Conservation (phyloP, 2,329 filamentous ascomycete species). For the Fusarium pseudonygamai region DNA sequence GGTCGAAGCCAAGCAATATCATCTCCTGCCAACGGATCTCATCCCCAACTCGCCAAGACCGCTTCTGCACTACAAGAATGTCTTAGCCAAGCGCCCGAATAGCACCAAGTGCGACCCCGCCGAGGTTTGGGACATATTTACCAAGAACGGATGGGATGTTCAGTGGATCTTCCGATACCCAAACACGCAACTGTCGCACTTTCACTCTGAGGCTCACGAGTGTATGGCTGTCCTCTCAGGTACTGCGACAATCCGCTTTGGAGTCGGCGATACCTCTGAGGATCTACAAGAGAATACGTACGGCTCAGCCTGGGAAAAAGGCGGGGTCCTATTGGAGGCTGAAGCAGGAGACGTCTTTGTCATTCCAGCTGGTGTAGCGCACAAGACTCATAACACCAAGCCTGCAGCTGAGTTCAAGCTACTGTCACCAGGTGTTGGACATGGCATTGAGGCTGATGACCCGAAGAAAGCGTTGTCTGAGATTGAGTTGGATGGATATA, state of each 20-base stretch:
- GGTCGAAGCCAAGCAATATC: slow-evolving; percentile 48
- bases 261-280: slow-evolving; percentile 58
- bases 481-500: slow-evolving; percentile 47
- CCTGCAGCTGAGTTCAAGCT: slow-evolving; percentile 48
- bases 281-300: slow-evolving; percentile 53
- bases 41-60: slow-evolving; percentile 63
- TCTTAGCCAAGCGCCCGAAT: not conserved
- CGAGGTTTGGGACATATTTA: slow-evolving; percentile 51
- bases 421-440: slow-evolving; percentile 55
- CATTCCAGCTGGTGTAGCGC: slow-evolving; percentile 64
- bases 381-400: slow-evolving; percentile 60
- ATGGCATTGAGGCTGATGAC: slow-evolving; percentile 49
- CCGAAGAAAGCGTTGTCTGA: slow-evolving; percentile 48
- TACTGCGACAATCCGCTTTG: slow-evolving; percentile 62
- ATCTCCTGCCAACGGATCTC: slow-evolving; percentile 54
- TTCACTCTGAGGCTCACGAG: slow-evolving; percentile 66
- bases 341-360: slow-evolving; percentile 66
- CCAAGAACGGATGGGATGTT: slow-evolving; percentile 60
- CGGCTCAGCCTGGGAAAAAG: slow-evolving; percentile 53
- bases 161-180: slow-evolving; percentile 69
- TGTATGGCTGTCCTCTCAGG: slow-evolving; percentile 66
- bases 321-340: slow-evolving; percentile 59
- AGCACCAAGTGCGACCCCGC: slow-evolving; percentile 47
- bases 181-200: slow-evolving; percentile 63
- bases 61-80: slow-evolving; percentile 60